Conservation (phyloP, 1,284 basidiomycete genomes). For the Prillingera fragicola region DNA sequence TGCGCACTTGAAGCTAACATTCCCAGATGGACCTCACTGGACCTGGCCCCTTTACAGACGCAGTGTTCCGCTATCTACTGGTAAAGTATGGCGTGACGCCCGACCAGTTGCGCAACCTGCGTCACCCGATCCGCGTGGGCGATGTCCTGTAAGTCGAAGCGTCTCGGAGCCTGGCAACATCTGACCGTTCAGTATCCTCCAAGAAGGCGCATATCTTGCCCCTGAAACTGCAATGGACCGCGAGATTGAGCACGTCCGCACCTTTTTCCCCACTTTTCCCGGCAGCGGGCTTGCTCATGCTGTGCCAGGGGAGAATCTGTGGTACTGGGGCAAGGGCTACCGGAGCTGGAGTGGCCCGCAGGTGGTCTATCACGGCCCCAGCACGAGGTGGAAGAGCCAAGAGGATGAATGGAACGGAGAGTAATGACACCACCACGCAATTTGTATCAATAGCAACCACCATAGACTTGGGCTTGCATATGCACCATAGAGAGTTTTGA, state of each 20-base stretch:
- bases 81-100: conserved; percentile 37
- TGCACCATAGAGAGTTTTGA: too few species aligned
- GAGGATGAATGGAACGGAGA: too few species aligned
- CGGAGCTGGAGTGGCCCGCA: conserved; percentile 6
- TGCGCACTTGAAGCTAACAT: too few species aligned
- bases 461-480: too few species aligned
- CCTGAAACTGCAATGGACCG: conserved; percentile 5
- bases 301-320: conserved; percentile 7
- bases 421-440: too few species aligned
- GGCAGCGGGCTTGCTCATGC: conserved; percentile 10
- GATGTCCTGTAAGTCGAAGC: conserved; percentile 32
- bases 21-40: conserved; percentile 28
- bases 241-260: conserved; percentile 9
- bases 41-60: conserved; percentile 32
- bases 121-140: conserved; percentile 27
- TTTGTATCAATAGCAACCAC: too few species aligned
- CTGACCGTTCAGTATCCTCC: conserved; percentile 12
- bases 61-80: conserved; percentile 32
- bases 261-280: conserved; percentile 14
- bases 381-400: neutral
- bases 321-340: conserved; percentile 20
- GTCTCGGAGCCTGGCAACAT: neutral
- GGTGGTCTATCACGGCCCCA: conserved; percentile 8
- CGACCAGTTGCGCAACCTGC: conserved; percentile 18
- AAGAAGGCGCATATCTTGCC: conserved; percentile 12